Percentiles rank a stretch among this genome's conserved stretches.
Conservation (phyloP, 371 early-diverging fungal genomes). For the Blastocladiella emersonii region DNA sequence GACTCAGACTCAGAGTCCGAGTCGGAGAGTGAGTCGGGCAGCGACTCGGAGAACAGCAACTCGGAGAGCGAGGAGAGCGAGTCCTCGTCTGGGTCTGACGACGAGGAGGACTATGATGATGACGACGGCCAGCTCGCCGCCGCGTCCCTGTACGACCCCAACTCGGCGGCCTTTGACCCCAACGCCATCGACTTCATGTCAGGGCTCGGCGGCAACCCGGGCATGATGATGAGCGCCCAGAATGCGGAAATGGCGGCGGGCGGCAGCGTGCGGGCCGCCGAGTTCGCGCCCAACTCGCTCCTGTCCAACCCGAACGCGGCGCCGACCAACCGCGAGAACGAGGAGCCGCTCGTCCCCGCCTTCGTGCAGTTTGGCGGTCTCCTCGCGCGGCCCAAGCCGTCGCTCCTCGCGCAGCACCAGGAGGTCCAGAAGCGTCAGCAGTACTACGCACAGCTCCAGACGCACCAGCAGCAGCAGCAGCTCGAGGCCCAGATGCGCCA, state of each 20-base stretch:
- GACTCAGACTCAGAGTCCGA: not conserved
- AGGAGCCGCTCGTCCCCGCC: conserved; percentile 1
- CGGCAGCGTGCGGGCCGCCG: not conserved
- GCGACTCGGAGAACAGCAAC: no score
- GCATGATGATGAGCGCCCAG: not conserved
- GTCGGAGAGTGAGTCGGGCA: not conserved
- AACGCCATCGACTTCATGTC: conserved; percentile 2
- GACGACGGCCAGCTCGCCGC: not conserved
- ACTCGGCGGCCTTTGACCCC: not conserved
- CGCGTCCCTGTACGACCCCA: not conserved
- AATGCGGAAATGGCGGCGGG: not conserved
- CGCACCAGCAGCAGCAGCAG: conserved; percentile 15
- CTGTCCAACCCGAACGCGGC: not conserved
- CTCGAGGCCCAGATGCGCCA: not conserved
- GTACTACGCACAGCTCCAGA: conserved; percentile 8
- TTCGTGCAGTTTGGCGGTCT: conserved; percentile 8
- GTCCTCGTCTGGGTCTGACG: not conserved
- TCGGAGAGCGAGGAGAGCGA: not conserved
- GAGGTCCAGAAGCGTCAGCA: conserved; percentile 8
- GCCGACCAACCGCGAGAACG: not conserved
- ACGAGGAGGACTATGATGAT: not conserved
- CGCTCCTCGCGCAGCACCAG: conserved; percentile 18
- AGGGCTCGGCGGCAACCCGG: not conserved
- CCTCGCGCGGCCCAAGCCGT: conserved; percentile 1
- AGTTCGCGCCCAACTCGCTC: not conserved